Base-by-base conservation (phyloP, 2,329 filamentous ascomycete genomes). In the Cryoendolithus antarcticus region DNA sequence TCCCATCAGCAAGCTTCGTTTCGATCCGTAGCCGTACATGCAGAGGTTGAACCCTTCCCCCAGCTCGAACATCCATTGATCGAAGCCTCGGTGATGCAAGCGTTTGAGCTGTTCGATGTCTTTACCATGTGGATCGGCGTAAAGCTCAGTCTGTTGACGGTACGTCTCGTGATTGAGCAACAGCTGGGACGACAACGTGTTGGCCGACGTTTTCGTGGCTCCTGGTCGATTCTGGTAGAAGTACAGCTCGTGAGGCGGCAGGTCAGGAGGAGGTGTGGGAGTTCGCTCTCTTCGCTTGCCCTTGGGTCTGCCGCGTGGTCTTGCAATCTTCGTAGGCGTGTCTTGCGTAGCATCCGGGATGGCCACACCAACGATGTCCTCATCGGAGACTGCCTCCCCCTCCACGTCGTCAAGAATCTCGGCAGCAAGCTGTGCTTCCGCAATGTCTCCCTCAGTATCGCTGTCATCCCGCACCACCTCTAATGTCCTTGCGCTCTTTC, bases 81-180 rank as follows among this genome's bases (percentile, higher is more conserved):
- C 74, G 57, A 94, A 96, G 1, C 82, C 86, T 44, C 82, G 76
- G 33, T 76, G 68, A 56, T 96, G 89, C 13, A 94, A 63, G 5
- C 76, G 72, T 48, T 82, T 70, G 21, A 98, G 66, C 47, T 82
- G 81, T 12, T 74, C 68, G 37, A 83, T 74, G 47, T 93, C 83
- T 2, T 70, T 62, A 28, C 67, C 66, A 57, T 94, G 88, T 0
- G 73, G 74, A 48, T 93, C 82, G 42, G 69, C 56, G 47, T 77
- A 76, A 29, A 72, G 66, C 21, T 74, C 71, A 24, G 84, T 66
- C 24, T 81, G 63, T 33, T 74, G 69, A 51, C 93, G 93, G 61
- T 91, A 98, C 56, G 95, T 86, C 41, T 96, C 88, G 54, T 95
- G 88, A 1, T 83, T 86, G 41, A 96, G 75, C 8, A 94, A 67